Conservation (phyloP, 2,329 filamentous ascomycete species). For the Calycina marina region DNA sequence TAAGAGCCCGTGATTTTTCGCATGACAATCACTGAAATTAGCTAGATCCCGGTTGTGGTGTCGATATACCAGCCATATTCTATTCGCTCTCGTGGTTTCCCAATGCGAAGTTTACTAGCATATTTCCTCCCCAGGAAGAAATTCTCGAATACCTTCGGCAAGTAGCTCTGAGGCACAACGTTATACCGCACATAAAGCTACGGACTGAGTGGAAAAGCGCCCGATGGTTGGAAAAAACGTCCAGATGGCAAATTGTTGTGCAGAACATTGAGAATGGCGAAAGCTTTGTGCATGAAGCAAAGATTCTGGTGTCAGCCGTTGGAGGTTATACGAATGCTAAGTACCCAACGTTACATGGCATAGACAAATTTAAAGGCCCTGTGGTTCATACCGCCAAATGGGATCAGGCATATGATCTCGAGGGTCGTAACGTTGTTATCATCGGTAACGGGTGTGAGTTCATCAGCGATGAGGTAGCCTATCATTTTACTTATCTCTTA, state of each 20-base stretch:
- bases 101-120: too few relatives aligned
- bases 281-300: slow-evolving; percentile 7
- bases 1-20: too few relatives aligned
- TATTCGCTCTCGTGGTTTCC: too few relatives aligned
- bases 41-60: too few relatives aligned
- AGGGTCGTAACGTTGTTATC: slow-evolving; percentile 18
- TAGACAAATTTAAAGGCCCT: slow-evolving; percentile 18
- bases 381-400: slow-evolving; percentile 22
- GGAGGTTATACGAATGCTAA: slow-evolving; percentile 19
- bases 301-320: slow-evolving; percentile 16
- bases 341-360: slow-evolving; percentile 17
- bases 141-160: slow-evolving; percentile 36
- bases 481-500: too few relatives aligned
- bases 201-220: slow-evolving; percentile 36
- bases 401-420: slow-evolving; percentile 15
- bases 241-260: slow-evolving; percentile 32
- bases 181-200: slow-evolving; percentile 42
- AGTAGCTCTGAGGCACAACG: slow-evolving; percentile 35
- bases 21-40: too few relatives aligned
- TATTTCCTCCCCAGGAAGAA: too few relatives aligned
- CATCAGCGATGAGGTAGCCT: too few relatives aligned
- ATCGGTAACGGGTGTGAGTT: slow-evolving; percentile 23
- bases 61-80: too few relatives aligned
- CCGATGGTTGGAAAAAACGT: slow-evolving; percentile 34
- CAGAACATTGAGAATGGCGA: slow-evolving; percentile 10